Evolutionary conservation across 768 basidiomycete species (phyloP).

Genomic region (Lyophyllum atratum): DNA sequence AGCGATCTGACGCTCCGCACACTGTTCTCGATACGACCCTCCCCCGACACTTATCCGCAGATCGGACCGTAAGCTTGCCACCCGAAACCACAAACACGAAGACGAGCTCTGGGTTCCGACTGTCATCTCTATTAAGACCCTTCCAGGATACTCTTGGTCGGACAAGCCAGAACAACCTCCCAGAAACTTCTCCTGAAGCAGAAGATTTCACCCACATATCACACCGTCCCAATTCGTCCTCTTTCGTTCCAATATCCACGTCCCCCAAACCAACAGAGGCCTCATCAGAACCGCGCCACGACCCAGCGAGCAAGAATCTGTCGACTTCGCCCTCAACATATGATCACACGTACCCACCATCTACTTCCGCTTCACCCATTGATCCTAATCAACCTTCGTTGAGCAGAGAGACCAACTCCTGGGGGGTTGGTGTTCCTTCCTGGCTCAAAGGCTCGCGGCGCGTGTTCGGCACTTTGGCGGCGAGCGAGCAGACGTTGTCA

Average conservation of each 20-base stretch:
- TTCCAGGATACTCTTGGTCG: conserved; percentile 55
- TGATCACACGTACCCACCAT: conserved; percentile 82
- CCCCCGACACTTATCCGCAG: conserved; percentile 35
- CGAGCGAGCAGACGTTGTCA: conserved; percentile 26
- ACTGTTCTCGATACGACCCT: conserved; percentile 63
- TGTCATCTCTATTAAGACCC: conserved; percentile 67
- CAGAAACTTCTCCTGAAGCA: conserved; percentile 35
- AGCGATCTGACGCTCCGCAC: conserved; percentile 30
- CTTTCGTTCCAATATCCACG: conserved; percentile 63
- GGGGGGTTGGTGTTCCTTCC: conserved; percentile 71
- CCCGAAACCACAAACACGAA: conserved; percentile 31
- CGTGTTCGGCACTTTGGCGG: conserved; percentile 34
- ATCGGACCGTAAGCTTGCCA: conserved; percentile 43
- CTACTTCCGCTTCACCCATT: conserved; percentile 51
- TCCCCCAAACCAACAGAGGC: conserved; percentile 32
- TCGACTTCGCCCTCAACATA: conserved; percentile 26
- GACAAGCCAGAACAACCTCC: conserved; percentile 18
- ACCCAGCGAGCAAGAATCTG: conserved; percentile 15
- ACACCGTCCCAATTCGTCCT: conserved; percentile 51
- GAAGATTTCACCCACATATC: conserved; percentile 78
- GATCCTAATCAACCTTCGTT: conserved; percentile 49
- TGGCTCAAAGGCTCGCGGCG: conserved; percentile 63
- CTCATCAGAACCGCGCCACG: conserved; percentile 9
- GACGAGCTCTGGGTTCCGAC: conserved; percentile 53
- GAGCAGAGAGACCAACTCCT: conserved; percentile 52